These are phyloP conservation scores for Candida silvicultrix DNA, from an alignment of 805 yeast genomes.

Conservation along the genomic window DNA sequence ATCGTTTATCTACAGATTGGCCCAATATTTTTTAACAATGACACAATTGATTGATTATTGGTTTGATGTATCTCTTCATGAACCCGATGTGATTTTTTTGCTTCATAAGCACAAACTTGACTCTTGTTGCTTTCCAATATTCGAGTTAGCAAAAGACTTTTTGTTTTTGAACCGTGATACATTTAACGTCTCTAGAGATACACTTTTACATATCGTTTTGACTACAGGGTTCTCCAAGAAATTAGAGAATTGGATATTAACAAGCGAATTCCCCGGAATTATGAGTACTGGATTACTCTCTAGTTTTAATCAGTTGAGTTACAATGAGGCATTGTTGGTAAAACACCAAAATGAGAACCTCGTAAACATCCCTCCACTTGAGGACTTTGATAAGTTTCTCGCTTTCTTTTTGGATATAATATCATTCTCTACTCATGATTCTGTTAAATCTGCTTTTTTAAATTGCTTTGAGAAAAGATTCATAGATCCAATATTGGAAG, in stretches of 20 bases:
- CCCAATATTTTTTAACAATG: slow-evolving; percentile 11
- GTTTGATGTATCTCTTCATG: slow-evolving; percentile 7
- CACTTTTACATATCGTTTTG: slow-evolving; percentile 10
- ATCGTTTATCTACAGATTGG: slow-evolving; percentile 7
- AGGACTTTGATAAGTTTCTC: neutral
- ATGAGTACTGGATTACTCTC: slow-evolving; percentile 10
- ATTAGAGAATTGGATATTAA: slow-evolving; percentile 13
- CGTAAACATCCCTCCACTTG: neutral
- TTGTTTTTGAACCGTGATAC: slow-evolving; percentile 13
- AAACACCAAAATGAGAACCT: neutral
- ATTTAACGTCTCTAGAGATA: slow-evolving; percentile 4
- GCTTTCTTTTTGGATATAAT: slow-evolving; percentile 7
- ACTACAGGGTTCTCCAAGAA: slow-evolving; percentile 6
- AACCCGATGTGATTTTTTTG: slow-evolving; percentile 11
- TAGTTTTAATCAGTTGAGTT: slow-evolving; percentile 9
- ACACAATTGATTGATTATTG: slow-evolving; percentile 14
- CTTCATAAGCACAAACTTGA: slow-evolving; percentile 4
- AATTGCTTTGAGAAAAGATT: slow-evolving; percentile 7
- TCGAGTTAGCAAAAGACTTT: slow-evolving; percentile 17
- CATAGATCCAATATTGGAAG: slow-evolving; percentile 6
- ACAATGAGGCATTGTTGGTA: slow-evolving; percentile 3
- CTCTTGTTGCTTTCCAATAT: slow-evolving; percentile 16
- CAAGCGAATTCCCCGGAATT: slow-evolving; percentile 15
- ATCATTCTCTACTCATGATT: slow-evolving; percentile 5
- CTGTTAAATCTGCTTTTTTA: slow-evolving; percentile 7